phyloP scores from a whole-genome alignment of 1,139 yeast species.

The Arxiozyma bovina region DNA sequence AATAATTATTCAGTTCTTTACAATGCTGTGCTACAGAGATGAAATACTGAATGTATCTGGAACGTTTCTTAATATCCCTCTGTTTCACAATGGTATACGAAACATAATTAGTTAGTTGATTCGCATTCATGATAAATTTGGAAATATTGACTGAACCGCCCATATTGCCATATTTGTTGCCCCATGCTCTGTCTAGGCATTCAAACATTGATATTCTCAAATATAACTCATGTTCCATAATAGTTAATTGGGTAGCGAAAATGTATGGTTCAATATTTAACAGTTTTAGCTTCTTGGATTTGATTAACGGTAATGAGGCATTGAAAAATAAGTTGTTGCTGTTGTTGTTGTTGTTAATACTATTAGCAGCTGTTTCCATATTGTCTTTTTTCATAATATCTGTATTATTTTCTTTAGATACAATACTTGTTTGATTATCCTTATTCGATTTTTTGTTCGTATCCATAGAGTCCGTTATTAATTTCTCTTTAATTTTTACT shows the following conservation, averaged over 20 bases:
- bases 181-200: constrained; percentile 75
- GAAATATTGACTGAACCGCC: constrained; percentile 49
- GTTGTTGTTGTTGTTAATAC: neutral
- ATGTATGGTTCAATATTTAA: constrained; percentile 54
- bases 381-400: neutral
- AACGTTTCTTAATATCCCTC: constrained; percentile 58
- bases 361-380: neutral
- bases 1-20: constrained; percentile 67
- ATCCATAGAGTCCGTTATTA: constrained; percentile 7
- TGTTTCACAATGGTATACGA: constrained; percentile 64
- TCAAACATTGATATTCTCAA: constrained; percentile 63
- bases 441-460: neutral
- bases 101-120: constrained; percentile 76
- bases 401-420: neutral
- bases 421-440: neutral
- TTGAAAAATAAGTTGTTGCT: neutral
- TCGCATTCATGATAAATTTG: constrained; percentile 69
- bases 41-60: constrained; percentile 61
- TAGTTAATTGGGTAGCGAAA: constrained; percentile 68
- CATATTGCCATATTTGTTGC: constrained; percentile 52
- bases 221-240: constrained; percentile 67
- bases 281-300: constrained; percentile 38
- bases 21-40: constrained; percentile 78
- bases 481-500: constrained; percentile 24
- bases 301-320: constrained; percentile 3